These are phyloP conservation scores for Sporothrix globosa DNA, from an alignment of 2,329 filamentous ascomycete genomes.

Conservation along the genomic window DNA sequence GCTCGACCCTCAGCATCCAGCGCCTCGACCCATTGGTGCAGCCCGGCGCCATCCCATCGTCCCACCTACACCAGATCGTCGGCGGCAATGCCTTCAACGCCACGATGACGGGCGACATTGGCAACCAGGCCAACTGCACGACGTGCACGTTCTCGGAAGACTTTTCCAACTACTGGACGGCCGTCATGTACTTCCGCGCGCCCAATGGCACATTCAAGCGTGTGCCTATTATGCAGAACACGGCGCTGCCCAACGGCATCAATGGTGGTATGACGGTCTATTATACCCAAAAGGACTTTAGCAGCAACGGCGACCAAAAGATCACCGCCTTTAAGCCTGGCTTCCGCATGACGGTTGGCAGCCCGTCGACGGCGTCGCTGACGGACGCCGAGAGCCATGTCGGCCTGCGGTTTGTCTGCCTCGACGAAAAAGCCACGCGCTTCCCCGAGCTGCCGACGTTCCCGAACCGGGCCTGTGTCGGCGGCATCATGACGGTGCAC, in stretches of 20 bases:
- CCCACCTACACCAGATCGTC: slow-evolving; percentile 47
- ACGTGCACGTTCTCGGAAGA: slow-evolving; percentile 44
- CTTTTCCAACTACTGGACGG: slow-evolving; percentile 45
- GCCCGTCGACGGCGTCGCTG: not conserved
- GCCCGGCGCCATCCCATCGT: slow-evolving; percentile 49
- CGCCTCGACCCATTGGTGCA: slow-evolving; percentile 53
- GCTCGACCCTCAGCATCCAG: slow-evolving; percentile 53
- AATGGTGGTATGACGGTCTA: slow-evolving; percentile 44
- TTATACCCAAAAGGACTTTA: slow-evolving; percentile 47
- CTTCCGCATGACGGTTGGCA: slow-evolving; percentile 23
- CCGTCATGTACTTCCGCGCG: slow-evolving; percentile 40
- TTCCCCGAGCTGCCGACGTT: slow-evolving; percentile 45
- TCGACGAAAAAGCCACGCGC: slow-evolving; percentile 30
- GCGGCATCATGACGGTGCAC: slow-evolving; percentile 49
- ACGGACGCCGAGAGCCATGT: slow-evolving; percentile 36
- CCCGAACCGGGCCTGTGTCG: slow-evolving; percentile 44
- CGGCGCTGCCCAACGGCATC: slow-evolving; percentile 12
- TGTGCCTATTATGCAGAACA: slow-evolving; percentile 30
- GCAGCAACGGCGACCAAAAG: slow-evolving; percentile 36
- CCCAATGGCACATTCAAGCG: slow-evolving; percentile 41
- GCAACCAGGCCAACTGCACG: slow-evolving; percentile 37
- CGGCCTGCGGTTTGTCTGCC: slow-evolving; percentile 36
- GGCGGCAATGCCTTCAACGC: slow-evolving; percentile 49
- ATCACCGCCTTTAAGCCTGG: slow-evolving; percentile 9
- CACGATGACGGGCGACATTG: slow-evolving; percentile 40